These are phyloP conservation scores for Chrysanthemum makinoi DNA, from an alignment of 129 eudicot genomes.

Conservation along the genomic window DNA sequence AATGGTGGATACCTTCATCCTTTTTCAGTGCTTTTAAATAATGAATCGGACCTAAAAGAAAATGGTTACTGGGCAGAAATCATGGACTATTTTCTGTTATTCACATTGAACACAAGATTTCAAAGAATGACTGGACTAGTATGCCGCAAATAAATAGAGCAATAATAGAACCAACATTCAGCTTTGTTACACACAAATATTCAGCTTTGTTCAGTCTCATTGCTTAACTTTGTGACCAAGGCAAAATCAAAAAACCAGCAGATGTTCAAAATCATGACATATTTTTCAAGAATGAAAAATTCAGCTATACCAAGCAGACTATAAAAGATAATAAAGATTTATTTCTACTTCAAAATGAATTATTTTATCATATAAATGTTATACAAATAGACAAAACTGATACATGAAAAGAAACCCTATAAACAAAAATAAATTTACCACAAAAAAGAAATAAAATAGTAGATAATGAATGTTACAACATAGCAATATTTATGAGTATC, in stretches of 20 bases:
- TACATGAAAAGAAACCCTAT: slow-evolving; percentile 12
- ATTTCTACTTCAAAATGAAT: slow-evolving; percentile 9
- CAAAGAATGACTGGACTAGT: no score
- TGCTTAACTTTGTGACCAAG: slow-evolving; percentile 5
- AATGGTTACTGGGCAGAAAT: no score
- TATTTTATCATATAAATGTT: neutral
- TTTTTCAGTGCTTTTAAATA: no score
- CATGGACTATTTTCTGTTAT: no score
- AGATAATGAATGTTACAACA: slow-evolving; percentile 12
- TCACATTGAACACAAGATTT: no score
- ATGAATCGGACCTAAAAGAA: no score
- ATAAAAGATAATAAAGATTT: neutral
- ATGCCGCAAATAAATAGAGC: no score
- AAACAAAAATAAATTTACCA: slow-evolving; percentile 2
- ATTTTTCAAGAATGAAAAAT: slow-evolving; percentile 7
- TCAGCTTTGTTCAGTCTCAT: neutral
- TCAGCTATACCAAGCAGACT: neutral
- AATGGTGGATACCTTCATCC: no score
- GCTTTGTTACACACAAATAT: no score
- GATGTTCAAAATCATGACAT: neutral
- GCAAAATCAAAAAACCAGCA: slow-evolving; percentile 13
- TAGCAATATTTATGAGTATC: slow-evolving; percentile 15
- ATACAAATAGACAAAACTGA: neutral
- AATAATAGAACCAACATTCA: no score
- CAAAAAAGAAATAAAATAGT: slow-evolving; percentile 14